Evolutionary conservation across 176 grass and related monocot genomes (phyloP).

Genomic region (Echinochloa phyllopogon): DNA sequence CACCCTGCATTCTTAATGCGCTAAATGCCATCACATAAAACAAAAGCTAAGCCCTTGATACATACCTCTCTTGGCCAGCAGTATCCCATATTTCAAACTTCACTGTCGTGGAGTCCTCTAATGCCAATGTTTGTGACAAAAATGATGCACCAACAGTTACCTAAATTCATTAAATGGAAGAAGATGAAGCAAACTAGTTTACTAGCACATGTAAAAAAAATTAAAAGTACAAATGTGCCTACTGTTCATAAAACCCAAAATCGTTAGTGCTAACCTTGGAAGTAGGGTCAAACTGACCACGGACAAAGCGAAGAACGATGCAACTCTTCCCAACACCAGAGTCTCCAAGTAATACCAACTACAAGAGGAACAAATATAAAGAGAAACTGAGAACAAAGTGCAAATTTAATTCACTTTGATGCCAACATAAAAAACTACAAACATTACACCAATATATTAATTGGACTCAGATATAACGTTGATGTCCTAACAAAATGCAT

Average conservation of each 20-base stretch:
- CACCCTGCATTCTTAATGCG: not conserved
- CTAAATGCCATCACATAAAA: not conserved
- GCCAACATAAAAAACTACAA: constrained; percentile 22
- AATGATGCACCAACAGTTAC: constrained; percentile 89
- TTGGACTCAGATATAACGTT: not conserved
- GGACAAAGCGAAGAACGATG: constrained; percentile 91
- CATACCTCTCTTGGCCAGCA: constrained; percentile 84
- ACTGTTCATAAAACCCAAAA: constrained; percentile 13
- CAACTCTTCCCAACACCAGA: constrained; percentile 92
- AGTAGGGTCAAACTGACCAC: constrained; percentile 83
- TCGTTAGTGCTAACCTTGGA: constrained; percentile 59
- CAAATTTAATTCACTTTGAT: constrained; percentile 8
- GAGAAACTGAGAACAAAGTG: not conserved
- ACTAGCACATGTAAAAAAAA: not conserved
- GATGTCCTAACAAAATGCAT: not conserved
- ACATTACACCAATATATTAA: not conserved
- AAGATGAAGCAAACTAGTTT: not conserved
- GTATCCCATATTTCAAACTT: constrained; percentile 98
- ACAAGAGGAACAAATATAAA: not conserved
- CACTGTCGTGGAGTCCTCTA: constrained; percentile 77
- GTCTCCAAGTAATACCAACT: constrained; percentile 87
- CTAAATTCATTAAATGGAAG: constrained; percentile 39
- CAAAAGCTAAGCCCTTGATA: not conserved
- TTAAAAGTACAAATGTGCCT: not conserved
- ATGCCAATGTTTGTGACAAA: constrained; percentile 81